Evolutionary conservation across 177 flowering plant genomes (phyloP), one percentile per base, ranked within the genome.

Genomic region (Vitis hybrid): DNA sequence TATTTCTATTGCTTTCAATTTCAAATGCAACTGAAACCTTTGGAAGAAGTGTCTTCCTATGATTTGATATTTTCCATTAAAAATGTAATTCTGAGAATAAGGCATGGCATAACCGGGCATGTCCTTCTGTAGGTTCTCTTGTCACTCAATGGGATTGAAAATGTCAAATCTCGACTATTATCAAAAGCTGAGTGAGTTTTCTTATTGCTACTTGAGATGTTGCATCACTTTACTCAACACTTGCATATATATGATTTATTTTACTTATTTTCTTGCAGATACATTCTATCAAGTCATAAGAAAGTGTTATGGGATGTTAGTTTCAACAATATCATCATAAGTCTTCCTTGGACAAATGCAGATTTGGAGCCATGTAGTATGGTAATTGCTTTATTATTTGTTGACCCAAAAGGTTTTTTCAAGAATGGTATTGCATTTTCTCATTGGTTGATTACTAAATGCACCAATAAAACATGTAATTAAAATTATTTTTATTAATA

Each of bases 151-250:
- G 85, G 90, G 58, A 81, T 95, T 64, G 80, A 82, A 73, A 74
- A 86, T 80, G 71, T 60, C 24, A 75, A 78, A 64, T 74, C 77
- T 18, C 89, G 99, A 64, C 48, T 95, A 24, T 53, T 77, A 30
- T 85, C 92, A 35, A 95, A 95, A 81, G 85, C 88, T 20, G 86
- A 87, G 99, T 93, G 78, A 77, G 97, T 88, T 67, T 27, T 8
- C 59, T 70, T 17, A 0, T 55, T 48, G 9, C 49, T 61, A 67
- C 46, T 20, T 53, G 2, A 56, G 61, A 49, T 67, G 18, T 21
- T 61, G 14, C n/a, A 54, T 54, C 9, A 2, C 30, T 17, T 18
- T 20, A 9, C 48, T 20, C 1, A 10, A 58, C 9, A 50, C 48
- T 2, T 58, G 46, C 4, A 20, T 9, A 35, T 46, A 20, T 48